phyloP scores from a whole-genome alignment of 495 filamentous ascomycete species.

The Xylaria longipes region DNA sequence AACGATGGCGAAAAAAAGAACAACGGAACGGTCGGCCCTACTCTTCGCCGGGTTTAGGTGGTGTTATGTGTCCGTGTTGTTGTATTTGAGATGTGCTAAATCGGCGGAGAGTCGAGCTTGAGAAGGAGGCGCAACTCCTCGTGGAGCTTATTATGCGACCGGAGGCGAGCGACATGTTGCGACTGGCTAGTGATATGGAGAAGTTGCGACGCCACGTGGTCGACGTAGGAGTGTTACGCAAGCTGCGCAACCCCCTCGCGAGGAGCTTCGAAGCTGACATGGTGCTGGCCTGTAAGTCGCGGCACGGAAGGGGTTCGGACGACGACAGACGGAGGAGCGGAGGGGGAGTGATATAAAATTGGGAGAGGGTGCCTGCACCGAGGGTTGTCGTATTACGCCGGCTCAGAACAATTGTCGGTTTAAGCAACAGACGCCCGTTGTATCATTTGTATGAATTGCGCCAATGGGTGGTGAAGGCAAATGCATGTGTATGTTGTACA shows the following conservation, averaged over 20 bases:
- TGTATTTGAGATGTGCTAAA: conserved; percentile 70
- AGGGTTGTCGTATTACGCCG: not conserved
- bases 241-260: not conserved
- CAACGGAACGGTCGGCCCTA: conserved; percentile 45
- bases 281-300: not conserved
- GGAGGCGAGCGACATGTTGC: not conserved
- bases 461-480: not conserved
- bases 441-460: not conserved
- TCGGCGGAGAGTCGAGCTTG: conserved; percentile 47
- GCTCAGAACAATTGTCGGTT: not conserved
- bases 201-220: conserved; percentile 11
- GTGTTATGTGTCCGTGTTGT: conserved; percentile 78
- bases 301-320: not conserved
- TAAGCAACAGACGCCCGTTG: not conserved
- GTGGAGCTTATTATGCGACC: conserved; percentile 8
- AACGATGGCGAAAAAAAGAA: conserved; percentile 17
- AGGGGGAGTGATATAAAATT: not conserved
- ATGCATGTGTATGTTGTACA: not conserved
- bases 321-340: not conserved
- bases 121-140: conserved; percentile 10
- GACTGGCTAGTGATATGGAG: not conserved
- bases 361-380: not conserved
- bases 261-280: conserved; percentile 21
- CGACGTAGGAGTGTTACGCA: conserved; percentile 7
- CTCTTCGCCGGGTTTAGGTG: conserved; percentile 95